These are phyloP conservation scores for Candida dajiaensis DNA, from an alignment of 805 yeast species.

Conservation along the genomic window DNA sequence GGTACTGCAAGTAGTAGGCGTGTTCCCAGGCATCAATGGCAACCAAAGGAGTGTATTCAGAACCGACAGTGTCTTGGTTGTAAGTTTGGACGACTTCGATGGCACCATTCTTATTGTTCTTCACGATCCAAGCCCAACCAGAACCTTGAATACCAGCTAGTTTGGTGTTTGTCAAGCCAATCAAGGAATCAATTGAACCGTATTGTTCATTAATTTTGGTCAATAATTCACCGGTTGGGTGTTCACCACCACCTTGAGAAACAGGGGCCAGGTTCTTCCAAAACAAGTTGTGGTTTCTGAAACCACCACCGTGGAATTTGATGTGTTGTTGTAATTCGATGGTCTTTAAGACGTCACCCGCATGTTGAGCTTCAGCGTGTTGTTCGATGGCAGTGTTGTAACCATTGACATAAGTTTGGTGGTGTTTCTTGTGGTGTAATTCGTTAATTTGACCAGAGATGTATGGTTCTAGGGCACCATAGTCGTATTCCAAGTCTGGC, in stretches of 20 bases:
- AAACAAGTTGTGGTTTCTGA: slow-evolving; percentile 76
- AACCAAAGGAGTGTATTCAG: slow-evolving; percentile 59
- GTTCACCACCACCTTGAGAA: slow-evolving; percentile 70
- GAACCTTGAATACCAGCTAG: slow-evolving; percentile 91
- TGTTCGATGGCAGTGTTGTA: slow-evolving; percentile 76
- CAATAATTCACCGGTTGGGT: slow-evolving; percentile 49
- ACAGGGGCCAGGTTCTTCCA: slow-evolving; percentile 85
- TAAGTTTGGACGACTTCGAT: slow-evolving; percentile 75
- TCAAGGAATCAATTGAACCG: slow-evolving; percentile 69
- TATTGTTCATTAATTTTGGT: slow-evolving; percentile 56
- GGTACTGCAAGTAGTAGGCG: slow-evolving; percentile 90
- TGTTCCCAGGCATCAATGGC: slow-evolving; percentile 98
- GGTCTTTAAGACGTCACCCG: slow-evolving; percentile 53
- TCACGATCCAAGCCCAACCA: slow-evolving; percentile 91
- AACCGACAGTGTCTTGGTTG: slow-evolving; percentile 84
- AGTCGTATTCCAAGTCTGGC: slow-evolving; percentile 82
- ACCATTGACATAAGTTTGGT: slow-evolving; percentile 85
- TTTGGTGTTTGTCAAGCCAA: slow-evolving; percentile 54
- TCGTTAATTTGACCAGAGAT: slow-evolving; percentile 85
- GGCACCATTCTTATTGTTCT: slow-evolving; percentile 68
- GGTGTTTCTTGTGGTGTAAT: slow-evolving; percentile 84
- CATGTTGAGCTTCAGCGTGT: slow-evolving; percentile 54
- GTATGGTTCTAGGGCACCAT: slow-evolving; percentile 78
- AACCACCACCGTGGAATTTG: slow-evolving; percentile 93
- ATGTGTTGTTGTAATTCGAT: slow-evolving; percentile 65